Base-by-base conservation (phyloP, 1,284 basidiomycete genomes). In the Sanghuangporus sanghuang region DNA sequence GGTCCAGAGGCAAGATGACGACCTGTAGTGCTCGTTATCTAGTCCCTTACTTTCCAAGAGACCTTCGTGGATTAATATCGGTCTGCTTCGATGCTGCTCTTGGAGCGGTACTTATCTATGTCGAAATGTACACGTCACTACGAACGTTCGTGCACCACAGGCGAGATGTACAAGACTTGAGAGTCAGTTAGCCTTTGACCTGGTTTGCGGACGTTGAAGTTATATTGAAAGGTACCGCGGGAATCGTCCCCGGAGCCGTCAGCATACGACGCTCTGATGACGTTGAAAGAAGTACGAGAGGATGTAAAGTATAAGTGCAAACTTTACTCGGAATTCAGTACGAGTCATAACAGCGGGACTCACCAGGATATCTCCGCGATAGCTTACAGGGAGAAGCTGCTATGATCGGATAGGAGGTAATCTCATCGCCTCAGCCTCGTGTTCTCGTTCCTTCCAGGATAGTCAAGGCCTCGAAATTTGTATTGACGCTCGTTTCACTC, bases 401-500 rank as follows among this genome's bases (percentile, higher is more conserved):
- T n/a, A 18, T n/a, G 32, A 54, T 54, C 53, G 35, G 53, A 54
- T 39, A 32, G 7, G 32, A 38, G 53, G 7, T 32, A 2, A 38
- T 54, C 32, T 32, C 53, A 38, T 54, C 16, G 36, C 32, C 53
- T n/a, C 53, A n/a, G 53, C 53, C 53, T 54, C 53, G 16, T 54
- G 53, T 38, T 54, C 32, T 38, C 38, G 53, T 36, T 54, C 53
- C 53, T 54, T 36, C 36, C 53, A 54, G 53, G 53, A 54, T 54
- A 54, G 53, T 35, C 27, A 36, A 11, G 32, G 14, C 35, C 7
- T 11, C 49, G 27, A 23, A 8, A 32, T 52, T 32, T 52, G 49
- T 27, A 52, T 12, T 52, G 23, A 23, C 12, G 49, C 12, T 52
- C 49, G 27, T 23, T 52, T 52, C 49, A 52, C 6, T 21, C 8